Conservation (phyloP, 257 asterid species). For the Petrea volubilis region DNA sequence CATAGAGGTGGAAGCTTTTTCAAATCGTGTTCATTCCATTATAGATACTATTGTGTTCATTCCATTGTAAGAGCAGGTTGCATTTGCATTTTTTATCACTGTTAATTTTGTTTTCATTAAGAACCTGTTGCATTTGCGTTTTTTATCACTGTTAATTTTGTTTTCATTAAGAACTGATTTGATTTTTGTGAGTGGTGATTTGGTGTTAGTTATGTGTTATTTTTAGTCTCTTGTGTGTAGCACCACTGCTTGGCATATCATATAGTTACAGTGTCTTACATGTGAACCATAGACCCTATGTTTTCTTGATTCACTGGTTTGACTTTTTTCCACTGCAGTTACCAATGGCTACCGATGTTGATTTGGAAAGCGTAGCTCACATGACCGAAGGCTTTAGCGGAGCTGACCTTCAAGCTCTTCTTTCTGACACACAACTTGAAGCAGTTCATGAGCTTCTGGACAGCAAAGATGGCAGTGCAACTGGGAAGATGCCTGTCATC, state of each 20-base stretch:
- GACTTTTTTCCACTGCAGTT: constrained; percentile 47
- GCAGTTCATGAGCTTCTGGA: constrained; percentile 79
- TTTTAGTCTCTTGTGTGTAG: too few species aligned
- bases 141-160: neutral
- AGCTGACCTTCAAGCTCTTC: constrained; percentile 97
- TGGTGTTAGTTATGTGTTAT: too few species aligned
- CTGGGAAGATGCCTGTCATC: constrained; percentile 67
- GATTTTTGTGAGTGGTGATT: neutral
- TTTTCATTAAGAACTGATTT: neutral
- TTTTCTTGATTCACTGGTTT: neutral
- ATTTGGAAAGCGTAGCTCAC: constrained; percentile 57
- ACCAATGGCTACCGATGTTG: constrained; percentile 72
- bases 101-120: neutral
- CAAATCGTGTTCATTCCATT: neutral
- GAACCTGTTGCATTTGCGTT: neutral
- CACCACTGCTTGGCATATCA: too few species aligned
- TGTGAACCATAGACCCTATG: neutral
- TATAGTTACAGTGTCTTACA: neutral
- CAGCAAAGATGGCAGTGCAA: constrained; percentile 35
- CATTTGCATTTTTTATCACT: neutral
- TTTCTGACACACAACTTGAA: constrained; percentile 90
- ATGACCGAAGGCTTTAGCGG: constrained; percentile 94
- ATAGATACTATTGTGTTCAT: neutral
- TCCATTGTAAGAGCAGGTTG: neutral
- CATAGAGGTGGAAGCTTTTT: neutral